phyloP scores from a whole-genome alignment of 2,329 filamentous ascomycete genomes.

The Pseudogymnoascus sp. region DNA sequence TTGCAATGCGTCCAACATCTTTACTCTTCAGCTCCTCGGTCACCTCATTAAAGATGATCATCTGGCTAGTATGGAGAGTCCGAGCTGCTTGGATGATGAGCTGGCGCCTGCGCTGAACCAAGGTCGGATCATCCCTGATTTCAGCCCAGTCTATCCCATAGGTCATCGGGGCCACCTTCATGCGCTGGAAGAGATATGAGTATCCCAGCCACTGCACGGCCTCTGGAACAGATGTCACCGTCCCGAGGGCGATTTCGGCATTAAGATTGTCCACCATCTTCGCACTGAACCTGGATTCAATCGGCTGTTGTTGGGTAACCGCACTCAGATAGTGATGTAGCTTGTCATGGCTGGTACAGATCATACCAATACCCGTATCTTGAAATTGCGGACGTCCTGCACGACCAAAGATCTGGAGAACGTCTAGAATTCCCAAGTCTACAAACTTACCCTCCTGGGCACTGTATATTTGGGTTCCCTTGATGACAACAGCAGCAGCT shows the following conservation, averaged over 20 bases:
- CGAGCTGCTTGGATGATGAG: constrained; percentile 83
- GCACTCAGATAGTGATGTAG: constrained; percentile 84
- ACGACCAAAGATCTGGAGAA: constrained; percentile 96
- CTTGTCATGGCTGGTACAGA: constrained; percentile 93
- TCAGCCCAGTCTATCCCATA: constrained; percentile 97
- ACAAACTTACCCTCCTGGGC: constrained; percentile 94
- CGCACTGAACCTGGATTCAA: constrained; percentile 91
- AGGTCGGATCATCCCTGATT: constrained; percentile 74
- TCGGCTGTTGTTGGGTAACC: constrained; percentile 91
- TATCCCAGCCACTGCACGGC: constrained; percentile 97
- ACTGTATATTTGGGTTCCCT: constrained; percentile 95
- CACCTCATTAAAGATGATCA: constrained; percentile 96
- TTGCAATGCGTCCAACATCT: constrained; percentile 92
- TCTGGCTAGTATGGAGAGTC: constrained; percentile 84
- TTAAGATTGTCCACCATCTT: constrained; percentile 96
- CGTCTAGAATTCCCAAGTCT: constrained; percentile 90
- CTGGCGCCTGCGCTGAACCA: constrained; percentile 78
- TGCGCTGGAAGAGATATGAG: constrained; percentile 93
- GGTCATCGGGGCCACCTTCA: constrained; percentile 82
- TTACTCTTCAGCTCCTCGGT: constrained; percentile 92
- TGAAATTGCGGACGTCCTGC: constrained; percentile 96
- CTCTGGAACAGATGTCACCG: constrained; percentile 88
- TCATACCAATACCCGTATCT: constrained; percentile 95
- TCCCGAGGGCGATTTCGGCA: constrained; percentile 86
- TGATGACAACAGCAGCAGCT: constrained; percentile 93